A percentile compares a stretch with the other conserved stretches of the same genome.
Conservation (phyloP, 2,329 filamentous ascomycete species). For the Nemania bipapillata region DNA sequence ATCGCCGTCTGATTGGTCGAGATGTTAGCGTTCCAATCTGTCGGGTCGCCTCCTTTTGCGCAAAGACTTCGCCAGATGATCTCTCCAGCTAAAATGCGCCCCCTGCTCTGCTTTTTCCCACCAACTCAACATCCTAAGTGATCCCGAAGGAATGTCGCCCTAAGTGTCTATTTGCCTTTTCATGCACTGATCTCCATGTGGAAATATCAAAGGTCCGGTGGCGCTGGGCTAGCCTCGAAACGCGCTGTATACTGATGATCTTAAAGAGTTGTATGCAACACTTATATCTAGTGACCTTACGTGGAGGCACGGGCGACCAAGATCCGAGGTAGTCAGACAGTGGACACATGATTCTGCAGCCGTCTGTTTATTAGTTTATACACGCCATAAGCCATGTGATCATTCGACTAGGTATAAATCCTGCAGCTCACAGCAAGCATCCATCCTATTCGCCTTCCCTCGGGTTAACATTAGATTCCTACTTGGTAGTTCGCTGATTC, state of each 20-base stretch:
- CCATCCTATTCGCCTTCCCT: constrained; percentile 4
- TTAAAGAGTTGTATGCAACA: neutral
- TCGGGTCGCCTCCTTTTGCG: constrained; percentile 30
- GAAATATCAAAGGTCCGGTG: neutral
- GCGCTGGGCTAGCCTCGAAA: neutral
- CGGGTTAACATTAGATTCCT: neutral
- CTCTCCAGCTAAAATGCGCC: constrained; percentile 3
- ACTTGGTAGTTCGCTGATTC: constrained; percentile 19
- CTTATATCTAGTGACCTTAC: constrained; percentile 3
- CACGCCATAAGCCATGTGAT: constrained; percentile 24
- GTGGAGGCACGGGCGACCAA: neutral
- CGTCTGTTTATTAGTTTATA: constrained; percentile 11
- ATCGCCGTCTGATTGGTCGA: constrained; percentile 23
- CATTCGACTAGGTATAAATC: constrained; percentile 21
- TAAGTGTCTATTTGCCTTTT: neutral
- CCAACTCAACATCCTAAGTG: constrained; percentile 5
- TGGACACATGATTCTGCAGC: neutral
- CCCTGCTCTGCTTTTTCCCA: neutral
- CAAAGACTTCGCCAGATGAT: constrained; percentile 11
- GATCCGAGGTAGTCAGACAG: neutral
- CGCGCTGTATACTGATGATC: neutral
- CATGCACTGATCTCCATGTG: neutral
- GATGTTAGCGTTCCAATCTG: constrained; percentile 32
- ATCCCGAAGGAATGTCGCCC: constrained; percentile 12
- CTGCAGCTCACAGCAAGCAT: constrained; percentile 18